Percentiles rank a stretch among this genome's conserved stretches.
phyloP scores from a whole-genome alignment of 805 yeast genomes.

The Metschnikowia similis region DNA sequence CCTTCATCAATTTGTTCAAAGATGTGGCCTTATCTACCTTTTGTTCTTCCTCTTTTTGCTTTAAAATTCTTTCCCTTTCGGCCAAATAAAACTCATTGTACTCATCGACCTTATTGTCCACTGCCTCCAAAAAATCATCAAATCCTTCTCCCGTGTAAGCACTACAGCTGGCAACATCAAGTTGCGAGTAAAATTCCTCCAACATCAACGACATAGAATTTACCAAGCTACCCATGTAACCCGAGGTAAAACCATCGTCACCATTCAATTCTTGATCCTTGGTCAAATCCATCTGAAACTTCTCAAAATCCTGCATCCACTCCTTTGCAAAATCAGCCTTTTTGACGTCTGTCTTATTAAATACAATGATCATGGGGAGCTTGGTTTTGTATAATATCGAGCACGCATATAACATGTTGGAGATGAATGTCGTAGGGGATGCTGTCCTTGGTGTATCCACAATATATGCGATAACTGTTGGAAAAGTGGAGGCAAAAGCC shows the following conservation, averaged over 20 bases:
- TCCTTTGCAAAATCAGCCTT: slow-evolving; percentile 84
- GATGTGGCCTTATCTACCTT: slow-evolving; percentile 67
- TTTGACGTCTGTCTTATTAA: slow-evolving; percentile 88
- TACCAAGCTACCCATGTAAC: slow-evolving; percentile 90
- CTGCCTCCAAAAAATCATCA: slow-evolving; percentile 81
- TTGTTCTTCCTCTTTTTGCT: slow-evolving; percentile 74
- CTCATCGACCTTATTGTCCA: slow-evolving; percentile 83
- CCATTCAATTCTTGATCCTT: slow-evolving; percentile 64
- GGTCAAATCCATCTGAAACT: slow-evolving; percentile 75
- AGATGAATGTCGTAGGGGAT: slow-evolving; percentile 94
- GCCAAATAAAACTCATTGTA: slow-evolving; percentile 76
- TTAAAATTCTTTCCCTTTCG: slow-evolving; percentile 78
- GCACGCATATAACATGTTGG: slow-evolving; percentile 97
- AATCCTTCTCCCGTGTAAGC: slow-evolving; percentile 92
- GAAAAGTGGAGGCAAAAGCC: slow-evolving; percentile 92
- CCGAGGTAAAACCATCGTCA: slow-evolving; percentile 59
- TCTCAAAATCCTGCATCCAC: slow-evolving; percentile 97
- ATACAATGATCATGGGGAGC: slow-evolving; percentile 93
- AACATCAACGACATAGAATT: slow-evolving; percentile 94
- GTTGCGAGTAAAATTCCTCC: slow-evolving; percentile 90
- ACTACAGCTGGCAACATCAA: slow-evolving; percentile 91
- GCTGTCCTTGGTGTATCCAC: slow-evolving; percentile 95
- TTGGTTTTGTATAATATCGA: slow-evolving; percentile 94
- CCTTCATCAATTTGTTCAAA: slow-evolving; percentile 74
- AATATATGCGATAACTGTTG: slow-evolving; percentile 92